These are phyloP conservation scores for Linnemannia zychae DNA, from an alignment of 192 early-diverging fungal genomes.

Conservation along the genomic window DNA sequence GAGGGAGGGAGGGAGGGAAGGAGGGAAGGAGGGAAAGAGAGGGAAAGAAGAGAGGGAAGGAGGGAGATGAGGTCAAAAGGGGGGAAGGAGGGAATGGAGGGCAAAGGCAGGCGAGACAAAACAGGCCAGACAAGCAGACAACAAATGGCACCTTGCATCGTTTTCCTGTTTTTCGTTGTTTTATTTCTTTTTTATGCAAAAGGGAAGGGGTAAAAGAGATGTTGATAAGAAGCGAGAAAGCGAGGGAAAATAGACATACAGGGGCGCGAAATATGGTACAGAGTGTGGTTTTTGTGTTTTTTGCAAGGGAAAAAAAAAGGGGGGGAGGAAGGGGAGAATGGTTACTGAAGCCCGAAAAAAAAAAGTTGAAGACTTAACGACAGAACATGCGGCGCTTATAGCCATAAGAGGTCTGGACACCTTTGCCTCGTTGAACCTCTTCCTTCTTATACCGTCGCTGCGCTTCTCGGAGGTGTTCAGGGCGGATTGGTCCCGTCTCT, in stretches of 20 bases:
- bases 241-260: neutral
- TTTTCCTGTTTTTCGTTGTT: too few relatives aligned
- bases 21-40: neutral
- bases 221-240: too few relatives aligned
- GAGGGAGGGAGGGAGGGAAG: neutral
- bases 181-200: too few relatives aligned
- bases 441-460: constrained; percentile 80
- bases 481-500: constrained; percentile 79
- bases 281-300: neutral
- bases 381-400: constrained; percentile 52
- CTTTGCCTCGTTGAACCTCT: constrained; percentile 26
- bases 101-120: neutral
- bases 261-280: neutral
- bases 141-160: too few relatives aligned
- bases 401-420: constrained; percentile 24
- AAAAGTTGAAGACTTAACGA: constrained; percentile 8
- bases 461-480: constrained; percentile 90
- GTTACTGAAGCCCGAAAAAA: neutral
- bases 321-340: too few relatives aligned
- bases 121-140: too few relatives aligned
- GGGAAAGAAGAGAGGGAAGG: neutral
- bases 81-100: neutral
- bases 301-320: neutral
- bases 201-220: too few relatives aligned
- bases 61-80: neutral